Percentiles rank a stretch among this genome's conserved stretches.
phyloP scores from a whole-genome alignment of 805 yeast species.

The Spathaspora gorwiae region DNA sequence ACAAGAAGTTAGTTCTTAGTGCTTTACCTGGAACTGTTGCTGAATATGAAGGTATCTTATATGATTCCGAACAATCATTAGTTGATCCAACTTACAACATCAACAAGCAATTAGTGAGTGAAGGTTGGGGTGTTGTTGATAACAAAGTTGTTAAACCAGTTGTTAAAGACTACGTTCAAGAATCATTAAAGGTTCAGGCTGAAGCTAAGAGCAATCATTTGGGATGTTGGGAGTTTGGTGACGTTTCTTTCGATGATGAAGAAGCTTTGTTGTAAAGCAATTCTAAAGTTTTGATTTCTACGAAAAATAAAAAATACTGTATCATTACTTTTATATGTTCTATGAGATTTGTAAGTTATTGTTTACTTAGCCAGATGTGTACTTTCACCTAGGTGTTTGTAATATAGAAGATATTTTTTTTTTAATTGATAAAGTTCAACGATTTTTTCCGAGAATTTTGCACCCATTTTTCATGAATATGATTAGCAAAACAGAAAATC shows the following conservation, averaged over 20 bases:
- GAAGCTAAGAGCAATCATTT: slow-evolving; percentile 46
- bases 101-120: slow-evolving; percentile 52
- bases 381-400: too few species aligned
- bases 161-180: slow-evolving; percentile 30
- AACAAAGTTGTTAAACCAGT: slow-evolving; percentile 17
- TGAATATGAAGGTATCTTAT: slow-evolving; percentile 50
- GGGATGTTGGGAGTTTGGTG: slow-evolving; percentile 79
- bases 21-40: slow-evolving; percentile 42
- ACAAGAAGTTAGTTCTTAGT: slow-evolving; percentile 51
- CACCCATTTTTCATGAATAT: too few species aligned
- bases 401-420: too few species aligned
- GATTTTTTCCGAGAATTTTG: too few species aligned
- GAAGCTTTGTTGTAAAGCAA: slow-evolving; percentile 2
- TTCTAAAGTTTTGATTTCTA: too few species aligned
- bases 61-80: slow-evolving; percentile 52
- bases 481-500: too few species aligned
- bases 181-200: slow-evolving; percentile 40
- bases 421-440: too few species aligned
- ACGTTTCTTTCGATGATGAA: slow-evolving; percentile 56
- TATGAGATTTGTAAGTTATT: too few species aligned
- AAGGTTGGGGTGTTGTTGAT: slow-evolving; percentile 60
- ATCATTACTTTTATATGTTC: too few species aligned
- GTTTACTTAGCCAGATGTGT: too few species aligned
- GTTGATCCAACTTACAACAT: slow-evolving; percentile 53
- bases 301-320: too few species aligned